Conservation (phyloP, 1,284 basidiomycete species). For the Ceratorhiza oryzae-sativae region DNA sequence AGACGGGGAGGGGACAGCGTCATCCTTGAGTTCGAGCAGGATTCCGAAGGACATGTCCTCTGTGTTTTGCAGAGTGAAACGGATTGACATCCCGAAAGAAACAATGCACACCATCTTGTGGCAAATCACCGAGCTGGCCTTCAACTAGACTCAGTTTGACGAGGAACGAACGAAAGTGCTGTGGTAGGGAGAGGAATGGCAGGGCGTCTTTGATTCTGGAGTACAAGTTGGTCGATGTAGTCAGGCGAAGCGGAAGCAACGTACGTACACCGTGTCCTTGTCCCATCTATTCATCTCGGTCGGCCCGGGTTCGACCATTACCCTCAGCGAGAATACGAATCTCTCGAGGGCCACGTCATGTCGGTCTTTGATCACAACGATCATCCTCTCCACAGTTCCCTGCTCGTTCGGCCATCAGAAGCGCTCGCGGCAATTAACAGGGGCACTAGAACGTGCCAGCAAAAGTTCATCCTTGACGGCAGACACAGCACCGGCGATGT, state of each 20-base stretch:
- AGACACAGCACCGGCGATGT: constrained; percentile 82
- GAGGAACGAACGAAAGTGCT: constrained; percentile 85
- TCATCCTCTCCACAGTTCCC: constrained; percentile 76
- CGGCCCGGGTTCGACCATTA: constrained; percentile 58
- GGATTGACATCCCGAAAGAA: too few relatives aligned
- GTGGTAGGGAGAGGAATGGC: constrained; percentile 66
- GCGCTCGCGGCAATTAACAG: neutral
- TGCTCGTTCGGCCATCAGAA: constrained; percentile 48
- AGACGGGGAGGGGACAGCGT: constrained; percentile 63
- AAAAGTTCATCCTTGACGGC: constrained; percentile 78
- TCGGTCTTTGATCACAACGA: constrained; percentile 80
- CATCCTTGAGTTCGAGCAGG: constrained; percentile 80
- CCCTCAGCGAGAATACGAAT: constrained; percentile 73
- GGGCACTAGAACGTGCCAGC: constrained; percentile 55
- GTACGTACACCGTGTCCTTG: constrained; percentile 50
- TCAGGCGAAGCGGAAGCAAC: neutral
- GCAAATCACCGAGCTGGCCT: constrained; percentile 70
- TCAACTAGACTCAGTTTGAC: constrained; percentile 85
- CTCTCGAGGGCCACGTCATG: constrained; percentile 59
- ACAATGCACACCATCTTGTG: constrained; percentile 54
- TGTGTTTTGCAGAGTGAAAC: too few relatives aligned
- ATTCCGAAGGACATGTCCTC: constrained; percentile 84
- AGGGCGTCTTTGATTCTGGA: constrained; percentile 73
- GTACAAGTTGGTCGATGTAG: constrained; percentile 13
- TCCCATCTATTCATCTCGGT: constrained; percentile 60